Conservation (phyloP, 2,329 filamentous ascomycete species). For the Sporothrix euskadiensis region DNA sequence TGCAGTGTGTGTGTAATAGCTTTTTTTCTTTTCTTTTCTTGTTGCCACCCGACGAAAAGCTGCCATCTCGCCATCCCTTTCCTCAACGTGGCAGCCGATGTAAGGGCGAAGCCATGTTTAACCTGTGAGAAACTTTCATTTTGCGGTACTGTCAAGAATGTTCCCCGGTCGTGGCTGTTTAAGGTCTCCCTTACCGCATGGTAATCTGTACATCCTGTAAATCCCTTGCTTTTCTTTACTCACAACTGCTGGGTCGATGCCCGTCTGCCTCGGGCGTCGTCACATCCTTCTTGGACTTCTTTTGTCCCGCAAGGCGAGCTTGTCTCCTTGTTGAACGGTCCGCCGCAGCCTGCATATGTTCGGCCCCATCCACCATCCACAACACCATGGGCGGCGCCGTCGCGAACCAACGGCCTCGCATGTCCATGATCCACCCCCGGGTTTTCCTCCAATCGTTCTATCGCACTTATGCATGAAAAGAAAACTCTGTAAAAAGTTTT, state of each 20-base stretch:
- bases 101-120: constrained; percentile 7
- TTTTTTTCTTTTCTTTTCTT: background rate
- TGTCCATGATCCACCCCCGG: background rate
- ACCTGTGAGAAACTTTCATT: background rate
- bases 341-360: background rate
- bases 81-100: constrained; percentile 9
- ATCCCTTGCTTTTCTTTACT: background rate
- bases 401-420: background rate
- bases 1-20: background rate
- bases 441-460: constrained; percentile 10
- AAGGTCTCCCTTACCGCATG: constrained; percentile 1
- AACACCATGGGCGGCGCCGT: background rate
- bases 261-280: background rate
- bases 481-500: constrained; percentile 22
- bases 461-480: constrained; percentile 13
- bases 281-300: background rate
- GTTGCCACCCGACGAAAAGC: background rate
- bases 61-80: background rate
- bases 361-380: background rate
- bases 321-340: background rate
- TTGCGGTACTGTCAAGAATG: background rate
- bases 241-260: no score
- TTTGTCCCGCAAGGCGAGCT: background rate
- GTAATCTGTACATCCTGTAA: background rate
- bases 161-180: background rate